These are phyloP conservation scores for Monosporascus cannonballus DNA, from an alignment of 2,329 filamentous ascomycete genomes.

Conservation along the genomic window DNA sequence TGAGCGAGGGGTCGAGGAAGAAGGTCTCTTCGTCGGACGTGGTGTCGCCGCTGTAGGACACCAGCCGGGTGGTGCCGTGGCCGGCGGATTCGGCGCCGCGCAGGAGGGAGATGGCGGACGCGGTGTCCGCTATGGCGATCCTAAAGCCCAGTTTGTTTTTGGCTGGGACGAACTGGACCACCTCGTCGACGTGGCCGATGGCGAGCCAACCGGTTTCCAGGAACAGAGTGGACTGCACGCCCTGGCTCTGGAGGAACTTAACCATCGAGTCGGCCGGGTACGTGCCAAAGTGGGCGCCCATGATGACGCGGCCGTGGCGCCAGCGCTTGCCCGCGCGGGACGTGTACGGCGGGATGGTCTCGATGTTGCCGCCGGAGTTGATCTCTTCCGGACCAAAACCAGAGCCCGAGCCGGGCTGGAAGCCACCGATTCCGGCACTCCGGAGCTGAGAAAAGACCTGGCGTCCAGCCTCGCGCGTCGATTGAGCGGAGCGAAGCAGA, in stretches of 20 bases:
- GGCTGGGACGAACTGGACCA: constrained; percentile 26
- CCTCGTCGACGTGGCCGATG: constrained; percentile 28
- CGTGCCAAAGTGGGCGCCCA: not conserved
- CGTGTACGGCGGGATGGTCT: constrained; percentile 30
- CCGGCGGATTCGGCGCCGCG: no score
- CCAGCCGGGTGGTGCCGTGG: no score
- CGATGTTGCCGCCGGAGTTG: constrained; percentile 24
- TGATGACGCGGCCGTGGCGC: constrained; percentile 1
- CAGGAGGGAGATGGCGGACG: no score
- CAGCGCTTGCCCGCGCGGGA: constrained; percentile 21
- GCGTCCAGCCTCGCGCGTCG: constrained; percentile 19
- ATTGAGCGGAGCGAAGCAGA: constrained; percentile 26
- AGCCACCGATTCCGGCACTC: constrained; percentile 23
- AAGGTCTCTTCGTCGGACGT: no score
- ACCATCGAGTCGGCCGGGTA: not conserved
- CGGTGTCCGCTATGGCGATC: no score
- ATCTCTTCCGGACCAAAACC: not conserved
- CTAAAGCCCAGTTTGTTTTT: constrained; percentile 2
- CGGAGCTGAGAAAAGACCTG: constrained; percentile 28
- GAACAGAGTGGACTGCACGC: constrained; percentile 27
- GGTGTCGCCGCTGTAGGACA: no score
- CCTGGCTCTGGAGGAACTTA: constrained; percentile 19
- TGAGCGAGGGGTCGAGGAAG: no score
- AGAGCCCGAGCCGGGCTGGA: constrained; percentile 16
- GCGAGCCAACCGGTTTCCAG: constrained; percentile 28